A percentile compares a stretch with the other conserved stretches of the same genome.
These are phyloP conservation scores for Prunus davidiana DNA, from an alignment of 306 rosid species.

Conservation along the genomic window DNA sequence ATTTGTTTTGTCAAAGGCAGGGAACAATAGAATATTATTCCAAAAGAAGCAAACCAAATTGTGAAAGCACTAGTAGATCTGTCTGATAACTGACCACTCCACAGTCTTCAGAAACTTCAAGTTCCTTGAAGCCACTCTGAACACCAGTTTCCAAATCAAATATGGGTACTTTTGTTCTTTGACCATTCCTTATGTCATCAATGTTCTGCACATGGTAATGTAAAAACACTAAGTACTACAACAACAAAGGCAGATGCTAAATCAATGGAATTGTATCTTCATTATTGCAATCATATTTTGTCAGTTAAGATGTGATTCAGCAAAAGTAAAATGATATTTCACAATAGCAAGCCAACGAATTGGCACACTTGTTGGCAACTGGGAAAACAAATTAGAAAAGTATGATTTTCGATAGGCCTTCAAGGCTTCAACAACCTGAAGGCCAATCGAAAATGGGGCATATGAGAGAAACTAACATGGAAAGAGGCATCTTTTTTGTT, in stretches of 20 bases:
- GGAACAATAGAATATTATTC: slow-evolving; percentile 6
- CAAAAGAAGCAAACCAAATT: slow-evolving; percentile 17
- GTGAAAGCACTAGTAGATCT: slow-evolving; percentile 9
- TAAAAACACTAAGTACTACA: background rate
- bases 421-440: background rate
- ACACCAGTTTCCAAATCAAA: slow-evolving; percentile 96
- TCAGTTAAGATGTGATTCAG: background rate
- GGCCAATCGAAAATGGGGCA: background rate
- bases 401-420: background rate
- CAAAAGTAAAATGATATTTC: background rate
- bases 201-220: slow-evolving; percentile 66
- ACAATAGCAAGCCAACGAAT: background rate
- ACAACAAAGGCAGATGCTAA: background rate
- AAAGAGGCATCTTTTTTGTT: background rate
- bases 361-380: background rate
- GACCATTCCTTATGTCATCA: slow-evolving; percentile 76
- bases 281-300: background rate
- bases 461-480: background rate
- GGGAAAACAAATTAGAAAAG: background rate
- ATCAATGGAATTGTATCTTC: slow-evolving; percentile 4
- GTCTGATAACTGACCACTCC: slow-evolving; percentile 82
- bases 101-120: slow-evolving; percentile 97
- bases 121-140: slow-evolving; percentile 91
- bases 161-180: slow-evolving; percentile 83
- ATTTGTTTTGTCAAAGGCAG: background rate